Percentiles rank a stretch among this genome's conserved stretches.
phyloP scores from a whole-genome alignment of 2,329 filamentous ascomycete species.

The Aspergillus sp. region DNA sequence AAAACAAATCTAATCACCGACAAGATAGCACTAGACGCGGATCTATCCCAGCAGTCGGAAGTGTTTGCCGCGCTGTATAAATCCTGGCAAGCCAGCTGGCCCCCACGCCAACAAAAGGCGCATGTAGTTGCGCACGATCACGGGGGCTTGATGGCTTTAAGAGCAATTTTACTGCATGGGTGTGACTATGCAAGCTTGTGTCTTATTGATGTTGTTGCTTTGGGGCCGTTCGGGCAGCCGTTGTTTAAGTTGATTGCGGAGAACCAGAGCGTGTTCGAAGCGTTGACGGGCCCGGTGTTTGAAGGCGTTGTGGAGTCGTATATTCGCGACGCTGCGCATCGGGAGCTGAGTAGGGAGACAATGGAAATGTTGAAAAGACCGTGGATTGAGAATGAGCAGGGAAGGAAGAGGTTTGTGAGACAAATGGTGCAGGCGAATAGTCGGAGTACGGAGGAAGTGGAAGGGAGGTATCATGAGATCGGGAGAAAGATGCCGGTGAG shows the following conservation, averaged over 20 bases:
- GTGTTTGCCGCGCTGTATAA: conserved; percentile 41
- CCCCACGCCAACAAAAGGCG: conserved; percentile 15
- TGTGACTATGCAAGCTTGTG: conserved; percentile 41
- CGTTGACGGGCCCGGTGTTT: conserved; percentile 33
- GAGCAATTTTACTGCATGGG: conserved; percentile 39
- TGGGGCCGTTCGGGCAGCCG: conserved; percentile 45
- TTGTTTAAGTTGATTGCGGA: conserved; percentile 45
- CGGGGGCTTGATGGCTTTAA: conserved; percentile 43
- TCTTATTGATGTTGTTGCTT: conserved; percentile 45
- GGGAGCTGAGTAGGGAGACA: conserved; percentile 27
- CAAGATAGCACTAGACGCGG: conserved; percentile 28
- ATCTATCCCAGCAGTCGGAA: conserved; percentile 40
- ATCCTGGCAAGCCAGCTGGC: conserved; percentile 26
- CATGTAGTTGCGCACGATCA: conserved; percentile 49
- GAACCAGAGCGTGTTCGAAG: conserved; percentile 36
- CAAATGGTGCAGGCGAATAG: conserved; percentile 42
- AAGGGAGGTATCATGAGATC: conserved; percentile 37
- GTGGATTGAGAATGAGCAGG: conserved; percentile 33
- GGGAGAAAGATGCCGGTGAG: conserved; percentile 39
- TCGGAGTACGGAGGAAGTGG: conserved; percentile 34
- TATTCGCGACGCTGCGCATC: conserved; percentile 39
- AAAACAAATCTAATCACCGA: neutral
- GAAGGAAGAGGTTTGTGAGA: conserved; percentile 36
- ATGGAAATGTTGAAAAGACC: conserved; percentile 39
- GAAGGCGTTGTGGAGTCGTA: conserved; percentile 43